Base-by-base conservation (phyloP, 164 flowering plant species). In the Buxus sempervirens region DNA sequence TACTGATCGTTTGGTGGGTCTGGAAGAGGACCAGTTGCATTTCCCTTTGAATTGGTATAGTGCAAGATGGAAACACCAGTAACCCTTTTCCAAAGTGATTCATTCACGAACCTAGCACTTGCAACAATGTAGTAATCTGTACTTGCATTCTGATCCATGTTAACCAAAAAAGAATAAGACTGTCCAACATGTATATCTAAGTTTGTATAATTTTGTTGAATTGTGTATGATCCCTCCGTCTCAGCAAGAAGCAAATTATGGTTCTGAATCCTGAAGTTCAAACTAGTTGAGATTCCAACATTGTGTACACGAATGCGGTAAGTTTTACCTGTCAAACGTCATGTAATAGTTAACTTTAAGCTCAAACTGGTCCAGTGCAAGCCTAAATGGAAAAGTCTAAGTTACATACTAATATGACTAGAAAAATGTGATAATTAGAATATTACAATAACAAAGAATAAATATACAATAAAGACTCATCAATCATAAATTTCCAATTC, bases 101-200 rank as follows among this genome's bases (percentile, higher is more conserved):
- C 83, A 78, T 89, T 89, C 67, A 85, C 89, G 73, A 86, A 87
- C 76, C 92, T 81, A 27, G 94, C 81, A 81, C 94, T 89, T 28
- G 97, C 93, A 2, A 88, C 93, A 45, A 90, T 85, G 68, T 89
- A 88, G 73, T 88, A 90, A 60, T 87, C 93, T 23, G 74, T 73
- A 60, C 84, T 86, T 41, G 93, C 90, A 73, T 90, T 84, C 76
- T 88, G 91, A 77, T 90, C 91, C 88, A 79, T 87, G 65, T 89
- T 80, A 22, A 91, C 84, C 70, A 91, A 73, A 67, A 91, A 86
- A 15, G 94, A 83, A 68, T 77, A 87, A 9, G 93, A 88, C 72
- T 90, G 96, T 19, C 96, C 96, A 25, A 86, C 90, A 82, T 85
- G 91, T 28, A 90, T 79, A 70, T 90, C 93, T 69, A 90, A 66